Base-by-base conservation (phyloP, 495 filamentous ascomycete species). In the Oleoguttula mirabilis region DNA sequence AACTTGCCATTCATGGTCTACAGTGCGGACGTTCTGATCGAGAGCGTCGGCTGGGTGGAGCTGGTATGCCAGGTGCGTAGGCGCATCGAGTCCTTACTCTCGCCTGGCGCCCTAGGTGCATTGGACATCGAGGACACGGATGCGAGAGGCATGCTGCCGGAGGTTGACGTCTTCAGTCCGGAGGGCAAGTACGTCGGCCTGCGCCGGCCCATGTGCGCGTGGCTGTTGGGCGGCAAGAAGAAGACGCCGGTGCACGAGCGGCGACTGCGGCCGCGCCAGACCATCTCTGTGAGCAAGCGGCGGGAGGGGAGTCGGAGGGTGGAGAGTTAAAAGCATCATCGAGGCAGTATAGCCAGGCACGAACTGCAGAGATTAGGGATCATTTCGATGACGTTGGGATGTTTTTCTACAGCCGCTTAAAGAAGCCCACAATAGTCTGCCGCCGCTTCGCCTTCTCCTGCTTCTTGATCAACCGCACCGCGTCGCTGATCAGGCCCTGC, bases 41-140 rank as follows among this genome's bases (percentile, higher is more conserved):
- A 94, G 51, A 84, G 88, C 15, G 77, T 78, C 30, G 90, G 90
- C 2, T 99, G 92, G 88, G 70, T 99, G 6, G 90, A 99, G 58
- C 59, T 99, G 15, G 79, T 74, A 4, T 76, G 79, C 11, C 88
- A 96, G 60, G 71, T 90, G 6, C 75, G 88, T 17, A 71, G 69
- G 19, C 43, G 41, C 3, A 15, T 8, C 12, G 22, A 40, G 32
- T 20, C 27, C 1, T 27, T 30, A 10, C 22, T 36, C 3, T 31
- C 41, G 20, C 17, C 10, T 12, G 43, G 55, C 21, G 41, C 47
- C 4, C 17, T 38, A 11, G 36, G 32, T 24, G 36, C 15, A 21
- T 3, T 32, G 16, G 48, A 31, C 22, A 14, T 10, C 11, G 22
- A 22, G 15, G 17, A 41, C 10, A 41, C 45, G 20, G 46, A 7